Evolutionary conservation across 139 green algal species (phyloP).

Genomic region (Haematococcus sp.): DNA sequence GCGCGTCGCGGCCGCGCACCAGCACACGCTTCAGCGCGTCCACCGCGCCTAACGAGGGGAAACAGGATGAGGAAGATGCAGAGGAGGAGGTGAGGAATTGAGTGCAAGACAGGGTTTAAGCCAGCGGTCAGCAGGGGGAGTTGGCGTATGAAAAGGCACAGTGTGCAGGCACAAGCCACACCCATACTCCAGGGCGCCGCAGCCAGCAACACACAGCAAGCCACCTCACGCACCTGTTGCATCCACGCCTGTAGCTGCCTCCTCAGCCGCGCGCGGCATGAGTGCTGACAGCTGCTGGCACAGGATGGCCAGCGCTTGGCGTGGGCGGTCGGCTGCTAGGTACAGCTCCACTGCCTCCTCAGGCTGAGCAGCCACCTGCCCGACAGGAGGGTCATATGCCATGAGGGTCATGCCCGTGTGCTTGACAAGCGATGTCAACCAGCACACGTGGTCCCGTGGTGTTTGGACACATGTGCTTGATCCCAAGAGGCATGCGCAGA

Average conservation of each 20-base stretch:
- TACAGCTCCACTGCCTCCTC: constrained; percentile 82
- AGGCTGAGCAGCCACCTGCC: constrained; percentile 55
- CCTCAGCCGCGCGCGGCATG: constrained; percentile 15
- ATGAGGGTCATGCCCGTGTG: too few species aligned
- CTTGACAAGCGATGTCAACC: too few species aligned
- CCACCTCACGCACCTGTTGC: constrained; percentile 2
- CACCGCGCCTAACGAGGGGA: not conserved
- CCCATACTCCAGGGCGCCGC: too few species aligned
- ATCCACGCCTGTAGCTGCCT: constrained; percentile 12
- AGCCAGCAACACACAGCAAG: too few species aligned
- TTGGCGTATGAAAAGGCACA: too few species aligned
- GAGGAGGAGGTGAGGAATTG: not conserved
- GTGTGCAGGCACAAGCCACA: too few species aligned
- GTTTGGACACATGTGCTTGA: too few species aligned
- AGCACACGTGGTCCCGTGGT: too few species aligned
- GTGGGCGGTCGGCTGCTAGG: constrained; percentile 68
- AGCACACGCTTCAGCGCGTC: constrained; percentile 20
- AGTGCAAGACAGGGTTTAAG: too few species aligned
- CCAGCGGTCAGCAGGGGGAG: too few species aligned
- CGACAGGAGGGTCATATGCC: not conserved
- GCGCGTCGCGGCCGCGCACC: constrained; percentile 9
- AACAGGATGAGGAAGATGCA: too few species aligned
- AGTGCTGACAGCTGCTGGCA: constrained; percentile 30
- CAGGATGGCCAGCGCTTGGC: constrained; percentile 24
- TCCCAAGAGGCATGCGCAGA: too few species aligned